These are phyloP conservation scores for Neckera pumila DNA, from an alignment of 225 moss, liverwort and hornwort genomes.

Conservation along the genomic window DNA sequence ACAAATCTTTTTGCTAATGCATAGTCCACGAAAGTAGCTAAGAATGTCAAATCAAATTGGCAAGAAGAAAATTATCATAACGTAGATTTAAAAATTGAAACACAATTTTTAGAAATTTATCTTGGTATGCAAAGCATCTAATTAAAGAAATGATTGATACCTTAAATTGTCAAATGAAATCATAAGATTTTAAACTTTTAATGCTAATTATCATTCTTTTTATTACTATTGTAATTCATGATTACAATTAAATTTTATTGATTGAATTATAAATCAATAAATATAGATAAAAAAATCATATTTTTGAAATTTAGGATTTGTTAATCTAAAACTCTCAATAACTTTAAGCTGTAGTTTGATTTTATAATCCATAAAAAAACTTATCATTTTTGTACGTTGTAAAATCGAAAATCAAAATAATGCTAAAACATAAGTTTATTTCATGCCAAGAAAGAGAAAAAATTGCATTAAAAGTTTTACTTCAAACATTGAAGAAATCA, in stretches of 20 bases:
- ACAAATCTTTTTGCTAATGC: neutral
- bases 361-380: neutral
- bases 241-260: neutral
- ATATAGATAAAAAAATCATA: neutral
- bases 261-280: neutral
- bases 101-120: neutral
- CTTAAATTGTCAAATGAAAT: neutral
- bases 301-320: neutral
- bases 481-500: neutral
- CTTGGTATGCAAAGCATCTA: neutral
- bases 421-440: neutral
- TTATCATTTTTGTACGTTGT: neutral
- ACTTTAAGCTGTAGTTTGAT: neutral
- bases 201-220: neutral
- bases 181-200: neutral
- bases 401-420: neutral
- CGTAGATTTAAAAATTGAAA: neutral
- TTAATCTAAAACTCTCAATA: neutral
- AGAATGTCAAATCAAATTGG: neutral
- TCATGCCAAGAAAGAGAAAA: conserved; percentile 1
- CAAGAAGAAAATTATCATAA: neutral
- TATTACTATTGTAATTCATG: neutral
- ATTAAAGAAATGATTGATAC: neutral
- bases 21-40: neutral
- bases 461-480: neutral